phyloP scores from a whole-genome alignment of 495 filamentous ascomycete species.

The Chaetomidium leptoderma region DNA sequence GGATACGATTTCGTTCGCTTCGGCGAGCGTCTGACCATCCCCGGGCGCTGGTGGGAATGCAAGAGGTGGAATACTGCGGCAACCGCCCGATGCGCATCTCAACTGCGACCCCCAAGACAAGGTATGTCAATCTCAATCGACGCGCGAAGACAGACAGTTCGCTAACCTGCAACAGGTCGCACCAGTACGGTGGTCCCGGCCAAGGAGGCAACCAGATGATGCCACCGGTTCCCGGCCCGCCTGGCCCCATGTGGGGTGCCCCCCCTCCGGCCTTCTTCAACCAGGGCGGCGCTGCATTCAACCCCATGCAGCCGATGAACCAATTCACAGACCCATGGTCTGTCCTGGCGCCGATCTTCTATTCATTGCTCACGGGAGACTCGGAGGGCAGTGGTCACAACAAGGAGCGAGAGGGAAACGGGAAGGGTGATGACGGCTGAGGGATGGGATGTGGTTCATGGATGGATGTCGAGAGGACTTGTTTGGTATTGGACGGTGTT shows the following conservation, averaged over 20 bases:
- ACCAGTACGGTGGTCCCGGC: conserved; percentile 41
- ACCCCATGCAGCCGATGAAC: conserved; percentile 85
- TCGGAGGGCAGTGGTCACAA: neutral
- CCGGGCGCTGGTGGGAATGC: conserved; percentile 93
- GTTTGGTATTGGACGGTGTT: no score
- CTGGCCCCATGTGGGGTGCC: conserved; percentile 38
- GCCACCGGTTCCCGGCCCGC: conserved; percentile 34
- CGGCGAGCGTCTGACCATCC: conserved; percentile 93
- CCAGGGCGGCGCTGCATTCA: conserved; percentile 37
- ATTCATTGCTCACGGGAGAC: no score
- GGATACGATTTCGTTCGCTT: conserved; percentile 99
- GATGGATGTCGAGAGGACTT: no score
- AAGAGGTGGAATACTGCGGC: conserved; percentile 98
- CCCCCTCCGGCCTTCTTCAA: conserved; percentile 31
- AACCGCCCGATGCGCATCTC: conserved; percentile 99
- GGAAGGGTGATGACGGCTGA: neutral
- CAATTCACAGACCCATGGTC: conserved; percentile 98
- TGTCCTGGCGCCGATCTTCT: no score
- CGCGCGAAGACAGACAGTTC: no score
- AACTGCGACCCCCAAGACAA: conserved; percentile 91
- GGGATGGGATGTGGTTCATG: neutral
- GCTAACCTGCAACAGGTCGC: conserved; percentile 24
- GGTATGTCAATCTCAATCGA: conserved; percentile 32
- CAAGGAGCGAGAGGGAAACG: neutral
- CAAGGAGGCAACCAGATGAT: conserved; percentile 36